A percentile compares a stretch with the other conserved stretches of the same genome.
These are phyloP conservation scores for Brassica incana DNA, from an alignment of 345 rosid species.

Conservation along the genomic window DNA sequence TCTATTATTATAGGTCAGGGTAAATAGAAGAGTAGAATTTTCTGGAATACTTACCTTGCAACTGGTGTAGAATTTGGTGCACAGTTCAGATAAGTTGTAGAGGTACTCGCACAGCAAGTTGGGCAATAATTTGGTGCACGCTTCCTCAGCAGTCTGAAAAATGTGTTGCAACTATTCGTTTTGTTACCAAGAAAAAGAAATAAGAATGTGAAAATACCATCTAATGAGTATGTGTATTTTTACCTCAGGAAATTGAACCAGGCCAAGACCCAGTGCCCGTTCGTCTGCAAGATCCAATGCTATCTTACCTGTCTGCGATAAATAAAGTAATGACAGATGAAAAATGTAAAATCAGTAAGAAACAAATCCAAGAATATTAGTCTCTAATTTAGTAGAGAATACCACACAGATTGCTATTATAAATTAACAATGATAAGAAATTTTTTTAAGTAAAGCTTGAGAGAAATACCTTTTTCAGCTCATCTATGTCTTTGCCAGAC, in stretches of 20 bases:
- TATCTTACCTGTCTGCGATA: background rate
- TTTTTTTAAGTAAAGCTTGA: too few species aligned
- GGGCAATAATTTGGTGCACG: background rate
- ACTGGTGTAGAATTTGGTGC: background rate
- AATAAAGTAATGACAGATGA: background rate
- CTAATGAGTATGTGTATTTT: background rate
- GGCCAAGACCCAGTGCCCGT: background rate
- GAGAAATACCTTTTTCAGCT: constrained; percentile 63
- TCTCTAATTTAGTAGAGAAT: too few species aligned
- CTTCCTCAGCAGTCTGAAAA: background rate
- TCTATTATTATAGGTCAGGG: background rate
- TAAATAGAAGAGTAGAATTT: too few species aligned
- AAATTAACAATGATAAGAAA: background rate
- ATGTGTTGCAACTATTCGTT: background rate
- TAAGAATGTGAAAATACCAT: background rate
- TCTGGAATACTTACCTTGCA: background rate
- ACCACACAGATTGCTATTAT: too few species aligned
- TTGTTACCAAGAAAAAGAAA: too few species aligned
- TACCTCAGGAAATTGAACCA: background rate
- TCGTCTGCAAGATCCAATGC: background rate
- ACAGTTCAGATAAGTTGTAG: background rate
- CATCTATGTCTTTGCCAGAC: constrained; percentile 71
- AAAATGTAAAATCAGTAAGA: too few species aligned
- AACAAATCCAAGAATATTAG: too few species aligned
- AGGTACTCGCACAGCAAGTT: background rate